Base-by-base conservation (phyloP, 176 grass and related monocot species). In the Cymbopogon citratus region DNA sequence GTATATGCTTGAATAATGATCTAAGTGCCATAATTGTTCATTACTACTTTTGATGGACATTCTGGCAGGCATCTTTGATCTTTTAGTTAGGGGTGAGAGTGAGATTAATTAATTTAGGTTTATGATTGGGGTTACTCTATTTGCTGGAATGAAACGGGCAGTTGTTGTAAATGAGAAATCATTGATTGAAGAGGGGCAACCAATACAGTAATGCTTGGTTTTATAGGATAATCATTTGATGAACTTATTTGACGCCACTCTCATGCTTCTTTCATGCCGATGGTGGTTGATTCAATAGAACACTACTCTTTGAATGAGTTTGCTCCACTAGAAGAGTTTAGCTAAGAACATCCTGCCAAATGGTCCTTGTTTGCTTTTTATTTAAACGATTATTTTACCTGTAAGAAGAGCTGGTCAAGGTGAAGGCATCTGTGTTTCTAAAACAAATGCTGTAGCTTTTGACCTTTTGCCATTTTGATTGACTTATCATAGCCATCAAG, bases 81-180 rank as follows among this genome's bases (percentile, higher is more conserved):
- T 63, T 88, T 63, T 19, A 19, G 15, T 19, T 79, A 36, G 51
- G 16, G 39, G 5, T 26, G 43, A 56, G 5, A 29, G 5, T 24
- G 19, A 27, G 46, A 63, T 75, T 69, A 3, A 11, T 81, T 39
- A 1, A 7, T 46, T 67, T 11, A 67, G 14, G 31, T 57, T 61
- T 39, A 24, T 79, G 56, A 79, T 54, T 34, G 1, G 16, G 27
- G 33, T 68, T 83, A 60, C 24, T 85, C 68, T 24, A 75, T 86
- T n/a, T 75, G 9, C 63, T 85, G 52, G 29, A 78, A 79, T 70
- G 1, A 45, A 69, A 57, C 2, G 1, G 19, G 71, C 23, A 51
- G 15, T 48, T 84, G n/a, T 2, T 80, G 7, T 12, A 62, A 44
- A 69, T 31, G n/a, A 8, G n/a, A 52, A 25, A 8, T 63, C 29